These are phyloP conservation scores for Apiospora arundinis DNA, from an alignment of 2,329 filamentous ascomycete species.

Conservation along the genomic window DNA sequence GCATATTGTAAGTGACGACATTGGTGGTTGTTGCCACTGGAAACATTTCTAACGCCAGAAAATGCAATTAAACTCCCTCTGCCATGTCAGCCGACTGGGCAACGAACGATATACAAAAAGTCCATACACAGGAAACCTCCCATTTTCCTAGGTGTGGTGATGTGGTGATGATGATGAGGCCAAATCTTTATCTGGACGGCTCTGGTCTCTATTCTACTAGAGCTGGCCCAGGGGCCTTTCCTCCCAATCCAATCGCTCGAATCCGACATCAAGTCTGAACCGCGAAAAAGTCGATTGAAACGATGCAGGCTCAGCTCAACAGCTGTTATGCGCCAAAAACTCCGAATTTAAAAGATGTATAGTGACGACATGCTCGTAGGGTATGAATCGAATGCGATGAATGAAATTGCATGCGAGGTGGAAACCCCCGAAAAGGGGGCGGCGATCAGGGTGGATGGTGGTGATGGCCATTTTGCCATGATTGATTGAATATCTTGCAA, in stretches of 20 bases:
- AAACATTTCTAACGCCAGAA: slow-evolving; percentile 1
- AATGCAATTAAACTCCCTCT: slow-evolving; percentile 14
- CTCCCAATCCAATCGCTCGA: neutral
- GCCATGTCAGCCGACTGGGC: neutral
- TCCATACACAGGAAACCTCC: slow-evolving; percentile 1
- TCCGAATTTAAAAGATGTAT: slow-evolving; percentile 23
- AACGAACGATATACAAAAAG: slow-evolving; percentile 19
- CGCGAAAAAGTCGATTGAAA: neutral
- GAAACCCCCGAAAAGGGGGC: neutral
- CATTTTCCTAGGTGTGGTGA: slow-evolving; percentile 4
- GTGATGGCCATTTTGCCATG: neutral
- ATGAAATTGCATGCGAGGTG: slow-evolving; percentile 16
- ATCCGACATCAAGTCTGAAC: slow-evolving; percentile 23
- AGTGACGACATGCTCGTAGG: neutral
- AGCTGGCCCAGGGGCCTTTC: slow-evolving; percentile 1
- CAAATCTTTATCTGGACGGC: neutral
- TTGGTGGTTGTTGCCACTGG: neutral
- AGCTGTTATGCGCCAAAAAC: slow-evolving; percentile 20
- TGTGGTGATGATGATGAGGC: neutral
- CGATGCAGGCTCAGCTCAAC: neutral
- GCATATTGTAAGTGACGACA: neutral
- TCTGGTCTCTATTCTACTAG: neutral
- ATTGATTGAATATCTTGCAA: neutral
- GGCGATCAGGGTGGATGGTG: neutral
- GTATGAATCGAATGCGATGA: slow-evolving; percentile 19